These are phyloP conservation scores for Rachicladosporium sp. DNA, from an alignment of 2,329 filamentous ascomycete genomes.

Conservation along the genomic window DNA sequence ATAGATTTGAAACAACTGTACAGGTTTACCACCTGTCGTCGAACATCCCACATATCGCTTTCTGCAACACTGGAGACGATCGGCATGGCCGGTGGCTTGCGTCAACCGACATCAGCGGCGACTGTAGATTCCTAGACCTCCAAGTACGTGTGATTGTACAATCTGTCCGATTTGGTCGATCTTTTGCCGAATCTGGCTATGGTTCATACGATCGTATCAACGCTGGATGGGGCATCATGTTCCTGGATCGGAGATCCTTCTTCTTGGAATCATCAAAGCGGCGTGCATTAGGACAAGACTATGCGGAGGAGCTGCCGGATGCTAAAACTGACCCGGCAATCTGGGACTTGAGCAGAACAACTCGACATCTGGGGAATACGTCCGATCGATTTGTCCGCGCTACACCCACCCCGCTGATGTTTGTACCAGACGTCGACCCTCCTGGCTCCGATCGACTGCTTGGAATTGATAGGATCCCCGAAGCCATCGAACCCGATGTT, in stretches of 20 bases:
- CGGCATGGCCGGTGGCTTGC: constrained; percentile 43
- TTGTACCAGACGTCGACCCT: background rate
- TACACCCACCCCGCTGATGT: too few species aligned
- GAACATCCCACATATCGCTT: constrained; percentile 48
- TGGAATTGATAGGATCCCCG: background rate
- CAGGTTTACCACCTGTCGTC: constrained; percentile 17
- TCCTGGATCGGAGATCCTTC: constrained; percentile 26
- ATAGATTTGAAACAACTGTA: constrained; percentile 17
- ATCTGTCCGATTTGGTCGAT: constrained; percentile 14
- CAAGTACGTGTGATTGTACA: constrained; percentile 12
- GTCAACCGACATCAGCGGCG: constrained; percentile 40
- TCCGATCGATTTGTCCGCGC: too few species aligned
- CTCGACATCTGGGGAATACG: constrained; percentile 7
- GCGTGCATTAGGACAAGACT: constrained; percentile 16
- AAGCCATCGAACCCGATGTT: background rate
- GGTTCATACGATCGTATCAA: constrained; percentile 18
- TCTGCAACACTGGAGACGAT: constrained; percentile 47
- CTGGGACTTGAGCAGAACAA: constrained; percentile 21
- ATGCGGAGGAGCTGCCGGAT: constrained; percentile 11
- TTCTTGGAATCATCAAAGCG: constrained; percentile 10
- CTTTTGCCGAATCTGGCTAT: background rate
- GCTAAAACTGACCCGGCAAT: constrained; percentile 7
- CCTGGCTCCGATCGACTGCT: background rate
- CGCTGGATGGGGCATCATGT: constrained; percentile 26
- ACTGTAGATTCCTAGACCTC: constrained; percentile 20